These are phyloP conservation scores for Colletotrichum tamarilloi DNA, from an alignment of 2,329 filamentous ascomycete genomes.

Conservation along the genomic window DNA sequence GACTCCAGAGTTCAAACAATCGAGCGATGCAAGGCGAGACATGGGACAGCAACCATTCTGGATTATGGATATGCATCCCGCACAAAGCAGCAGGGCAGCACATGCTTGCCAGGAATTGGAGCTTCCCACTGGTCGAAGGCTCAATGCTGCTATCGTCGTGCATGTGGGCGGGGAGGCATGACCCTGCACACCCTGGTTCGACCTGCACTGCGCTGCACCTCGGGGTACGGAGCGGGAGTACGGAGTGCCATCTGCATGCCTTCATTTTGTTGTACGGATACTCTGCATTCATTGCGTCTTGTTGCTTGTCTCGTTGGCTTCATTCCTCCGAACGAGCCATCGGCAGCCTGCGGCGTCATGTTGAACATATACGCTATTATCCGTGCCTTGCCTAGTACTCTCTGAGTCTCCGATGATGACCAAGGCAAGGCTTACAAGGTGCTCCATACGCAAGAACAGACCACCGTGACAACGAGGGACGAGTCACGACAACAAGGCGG, in stretches of 20 bases:
- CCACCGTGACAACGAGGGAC: background rate
- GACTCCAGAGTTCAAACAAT: background rate
- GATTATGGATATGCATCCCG: background rate
- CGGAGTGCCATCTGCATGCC: background rate
- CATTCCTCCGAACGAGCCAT: background rate
- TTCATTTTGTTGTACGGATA: background rate
- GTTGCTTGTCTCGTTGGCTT: background rate
- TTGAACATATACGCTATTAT: too few relatives aligned
- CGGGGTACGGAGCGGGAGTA: background rate
- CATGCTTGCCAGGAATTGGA: constrained; percentile 4
- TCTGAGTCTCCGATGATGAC: background rate
- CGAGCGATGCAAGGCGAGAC: background rate
- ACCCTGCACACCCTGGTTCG: background rate
- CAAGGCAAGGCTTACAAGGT: background rate
- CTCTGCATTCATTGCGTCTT: background rate
- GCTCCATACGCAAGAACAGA: background rate
- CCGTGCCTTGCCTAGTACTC: background rate
- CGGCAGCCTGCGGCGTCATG: background rate
- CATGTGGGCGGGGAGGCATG: background rate
- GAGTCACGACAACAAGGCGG: background rate
- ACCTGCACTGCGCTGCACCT: background rate
- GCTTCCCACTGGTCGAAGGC: constrained; percentile 2
- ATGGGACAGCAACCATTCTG: background rate
- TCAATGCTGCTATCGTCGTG: background rate
- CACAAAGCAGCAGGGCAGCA: background rate